These are phyloP conservation scores for Lablab purpureus DNA, from an alignment of 306 rosid species.

Conservation along the genomic window DNA sequence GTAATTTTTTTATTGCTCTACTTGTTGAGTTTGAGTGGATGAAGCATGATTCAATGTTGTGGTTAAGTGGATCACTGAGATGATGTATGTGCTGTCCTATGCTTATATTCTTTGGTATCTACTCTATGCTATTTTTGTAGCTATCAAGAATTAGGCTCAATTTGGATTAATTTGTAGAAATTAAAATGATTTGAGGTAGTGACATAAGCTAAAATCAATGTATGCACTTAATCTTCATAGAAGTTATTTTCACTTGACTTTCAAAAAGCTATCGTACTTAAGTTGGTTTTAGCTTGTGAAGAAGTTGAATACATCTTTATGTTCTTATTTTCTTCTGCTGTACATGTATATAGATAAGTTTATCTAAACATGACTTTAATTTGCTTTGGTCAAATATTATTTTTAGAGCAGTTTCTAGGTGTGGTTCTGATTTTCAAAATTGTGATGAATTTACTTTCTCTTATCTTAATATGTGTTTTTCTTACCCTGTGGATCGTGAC, in stretches of 20 bases:
- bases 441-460: slow-evolving; percentile 5
- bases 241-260: not conserved
- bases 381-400: slow-evolving; percentile 17
- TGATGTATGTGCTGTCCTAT: not conserved
- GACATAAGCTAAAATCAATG: not conserved
- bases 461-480: not conserved
- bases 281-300: not conserved
- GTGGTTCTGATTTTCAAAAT: slow-evolving; percentile 19
- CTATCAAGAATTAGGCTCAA: not conserved
- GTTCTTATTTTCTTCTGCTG: not conserved
- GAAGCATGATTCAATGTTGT: slow-evolving; percentile 14
- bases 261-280: not conserved
- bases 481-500: not conserved
- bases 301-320: not conserved
- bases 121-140: not conserved
- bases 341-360: not conserved
- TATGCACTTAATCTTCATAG: not conserved
- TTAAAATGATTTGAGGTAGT: not conserved
- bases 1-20: slow-evolving; percentile 13
- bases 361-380: not conserved
- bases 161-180: not conserved
- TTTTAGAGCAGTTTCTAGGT: not conserved
- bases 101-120: not conserved
- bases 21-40: slow-evolving; percentile 29
- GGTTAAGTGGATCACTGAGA: slow-evolving; percentile 11